Evolutionary conservation across 805 yeast genomes (phyloP).

Genomic region (Zygosaccharomyces lentus): DNA sequence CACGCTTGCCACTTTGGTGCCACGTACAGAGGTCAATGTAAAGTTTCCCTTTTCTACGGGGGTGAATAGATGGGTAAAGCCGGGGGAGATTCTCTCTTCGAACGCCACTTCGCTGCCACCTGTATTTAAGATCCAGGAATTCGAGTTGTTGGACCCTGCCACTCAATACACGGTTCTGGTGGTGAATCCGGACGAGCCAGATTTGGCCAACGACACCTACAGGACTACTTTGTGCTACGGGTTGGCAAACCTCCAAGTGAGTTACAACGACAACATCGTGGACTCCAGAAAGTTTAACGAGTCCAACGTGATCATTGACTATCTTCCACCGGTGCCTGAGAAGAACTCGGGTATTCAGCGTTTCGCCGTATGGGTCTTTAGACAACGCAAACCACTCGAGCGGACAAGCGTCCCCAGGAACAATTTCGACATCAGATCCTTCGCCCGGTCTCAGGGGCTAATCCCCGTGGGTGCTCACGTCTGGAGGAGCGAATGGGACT

Average conservation of each 20-base stretch:
- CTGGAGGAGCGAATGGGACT: slow-evolving; percentile 84
- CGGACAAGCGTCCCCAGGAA: slow-evolving; percentile 36
- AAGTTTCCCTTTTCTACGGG: slow-evolving; percentile 68
- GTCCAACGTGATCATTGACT: slow-evolving; percentile 47
- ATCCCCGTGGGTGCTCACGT: slow-evolving; percentile 87
- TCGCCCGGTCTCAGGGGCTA: slow-evolving; percentile 52
- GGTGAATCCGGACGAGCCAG: slow-evolving; percentile 91
- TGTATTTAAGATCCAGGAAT: slow-evolving; percentile 70
- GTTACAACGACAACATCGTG: slow-evolving; percentile 53
- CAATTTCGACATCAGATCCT: slow-evolving; percentile 67
- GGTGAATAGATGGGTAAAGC: slow-evolving; percentile 66
- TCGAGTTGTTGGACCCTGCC: slow-evolving; percentile 41
- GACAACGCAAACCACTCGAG: slow-evolving; percentile 46
- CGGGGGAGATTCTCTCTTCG: slow-evolving; percentile 73
- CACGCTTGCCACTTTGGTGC: slow-evolving; percentile 83
- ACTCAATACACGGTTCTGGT: slow-evolving; percentile 69
- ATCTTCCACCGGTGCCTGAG: slow-evolving; percentile 83
- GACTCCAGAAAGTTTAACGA: slow-evolving; percentile 36
- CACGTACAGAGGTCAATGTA: slow-evolving; percentile 68
- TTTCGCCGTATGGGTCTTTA: slow-evolving; percentile 84
- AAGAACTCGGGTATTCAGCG: slow-evolving; percentile 81
- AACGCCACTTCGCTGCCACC: slow-evolving; percentile 74
- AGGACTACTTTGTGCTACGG: slow-evolving; percentile 76
- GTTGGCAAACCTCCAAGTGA: slow-evolving; percentile 58
- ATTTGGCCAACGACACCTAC: slow-evolving; percentile 61